These are phyloP conservation scores for Ormosia emarginata DNA, from an alignment of 306 rosid species.

Conservation along the genomic window DNA sequence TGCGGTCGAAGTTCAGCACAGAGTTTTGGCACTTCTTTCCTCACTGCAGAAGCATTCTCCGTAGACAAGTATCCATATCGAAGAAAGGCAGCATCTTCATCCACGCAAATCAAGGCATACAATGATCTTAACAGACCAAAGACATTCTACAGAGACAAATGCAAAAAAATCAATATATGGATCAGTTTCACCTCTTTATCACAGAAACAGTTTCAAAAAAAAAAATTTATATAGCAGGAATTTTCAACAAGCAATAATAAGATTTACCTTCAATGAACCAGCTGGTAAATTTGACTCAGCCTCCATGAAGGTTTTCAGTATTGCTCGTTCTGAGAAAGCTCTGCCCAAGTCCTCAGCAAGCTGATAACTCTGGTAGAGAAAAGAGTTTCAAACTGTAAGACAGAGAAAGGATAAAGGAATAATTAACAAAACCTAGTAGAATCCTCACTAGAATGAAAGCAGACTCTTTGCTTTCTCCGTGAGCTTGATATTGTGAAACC, in stretches of 20 bases:
- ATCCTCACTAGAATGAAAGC: conserved; percentile 63
- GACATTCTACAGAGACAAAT: conserved; percentile 47
- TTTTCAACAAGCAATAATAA: background rate
- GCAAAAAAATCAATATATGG: background rate
- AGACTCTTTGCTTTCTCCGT: conserved; percentile 71
- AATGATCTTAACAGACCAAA: conserved; percentile 64
- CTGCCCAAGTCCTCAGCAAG: conserved; percentile 84
- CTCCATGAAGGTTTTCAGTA: conserved; percentile 55
- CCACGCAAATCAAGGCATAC: conserved; percentile 75
- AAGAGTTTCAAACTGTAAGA: conserved; percentile 20
- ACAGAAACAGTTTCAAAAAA: background rate
- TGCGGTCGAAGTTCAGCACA: conserved; percentile 75
- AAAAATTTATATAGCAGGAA: background rate
- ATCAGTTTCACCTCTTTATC: background rate
- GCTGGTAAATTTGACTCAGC: conserved; percentile 57
- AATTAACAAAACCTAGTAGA: background rate
- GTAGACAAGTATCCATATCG: conserved; percentile 70
- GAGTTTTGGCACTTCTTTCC: conserved; percentile 74
- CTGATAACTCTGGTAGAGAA: conserved; percentile 63
- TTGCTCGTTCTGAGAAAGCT: conserved; percentile 80
- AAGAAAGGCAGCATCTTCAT: conserved; percentile 80
- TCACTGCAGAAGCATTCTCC: conserved; percentile 54
- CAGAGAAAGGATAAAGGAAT: background rate
- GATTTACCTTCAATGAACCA: conserved; percentile 65
- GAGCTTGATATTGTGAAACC: conserved; percentile 62